Conservation (phyloP, 2,329 filamentous ascomycete species). For the Fusarium subglutinans region DNA sequence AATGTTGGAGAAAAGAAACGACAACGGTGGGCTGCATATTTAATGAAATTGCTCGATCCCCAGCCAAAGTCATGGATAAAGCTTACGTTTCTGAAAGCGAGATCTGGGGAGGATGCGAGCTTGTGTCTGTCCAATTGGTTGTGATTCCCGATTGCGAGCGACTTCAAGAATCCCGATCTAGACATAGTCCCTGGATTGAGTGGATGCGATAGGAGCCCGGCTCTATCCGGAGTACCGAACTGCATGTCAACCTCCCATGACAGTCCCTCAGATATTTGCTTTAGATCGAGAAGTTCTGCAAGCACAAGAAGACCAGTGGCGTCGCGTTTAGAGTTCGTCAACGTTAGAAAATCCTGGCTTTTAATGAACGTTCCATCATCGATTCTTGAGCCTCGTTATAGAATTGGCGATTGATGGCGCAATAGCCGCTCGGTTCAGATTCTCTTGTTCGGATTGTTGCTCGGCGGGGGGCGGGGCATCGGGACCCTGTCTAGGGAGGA, state of each 20-base stretch:
- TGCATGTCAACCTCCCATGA: constrained; percentile 10
- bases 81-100: constrained; percentile 40
- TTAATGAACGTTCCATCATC: neutral
- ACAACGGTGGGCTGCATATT: constrained; percentile 21
- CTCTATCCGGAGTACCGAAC: constrained; percentile 28
- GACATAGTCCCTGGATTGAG: constrained; percentile 40
- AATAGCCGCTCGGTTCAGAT: constrained; percentile 12
- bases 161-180: constrained; percentile 39
- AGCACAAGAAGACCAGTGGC: neutral
- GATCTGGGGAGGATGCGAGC: constrained; percentile 36
- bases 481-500: constrained; percentile 19
- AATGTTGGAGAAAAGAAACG: neutral
- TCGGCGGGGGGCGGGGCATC: constrained; percentile 29
- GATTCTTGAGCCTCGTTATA: constrained; percentile 7
- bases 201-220: constrained; percentile 41
- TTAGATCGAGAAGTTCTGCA: neutral
- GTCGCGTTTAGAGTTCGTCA: neutral
- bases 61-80: constrained; percentile 31
- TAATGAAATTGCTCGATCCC: constrained; percentile 26
- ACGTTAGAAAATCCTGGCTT: neutral
- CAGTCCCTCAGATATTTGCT: neutral
- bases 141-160: constrained; percentile 36
- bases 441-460: constrained; percentile 15
- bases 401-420: constrained; percentile 6
- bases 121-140: constrained; percentile 37